phyloP scores from a whole-genome alignment of 768 basidiomycete genomes.

The Podaxis sp. region DNA sequence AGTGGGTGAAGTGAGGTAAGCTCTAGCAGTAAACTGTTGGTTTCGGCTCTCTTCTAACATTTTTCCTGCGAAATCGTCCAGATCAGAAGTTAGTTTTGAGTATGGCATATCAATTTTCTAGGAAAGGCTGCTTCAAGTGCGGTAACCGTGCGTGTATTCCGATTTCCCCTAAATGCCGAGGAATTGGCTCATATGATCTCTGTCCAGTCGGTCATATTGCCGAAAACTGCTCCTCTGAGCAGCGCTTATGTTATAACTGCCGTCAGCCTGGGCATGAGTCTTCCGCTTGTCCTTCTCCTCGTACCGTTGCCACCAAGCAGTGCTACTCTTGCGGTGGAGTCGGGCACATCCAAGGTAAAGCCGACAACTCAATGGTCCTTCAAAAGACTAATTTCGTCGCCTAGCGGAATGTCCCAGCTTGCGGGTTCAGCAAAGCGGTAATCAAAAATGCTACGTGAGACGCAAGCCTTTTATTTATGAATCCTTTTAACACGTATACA shows the following conservation, averaged over 20 bases:
- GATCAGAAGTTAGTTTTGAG: slow-evolving; percentile 32
- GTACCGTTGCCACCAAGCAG: slow-evolving; percentile 82
- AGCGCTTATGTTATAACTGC: slow-evolving; percentile 93
- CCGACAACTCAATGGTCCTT: background rate
- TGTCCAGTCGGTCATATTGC: slow-evolving; percentile 86
- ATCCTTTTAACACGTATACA: slow-evolving; percentile 25
- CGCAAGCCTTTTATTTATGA: background rate
- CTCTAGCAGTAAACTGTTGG: slow-evolving; percentile 6
- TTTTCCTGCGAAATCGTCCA: slow-evolving; percentile 14
- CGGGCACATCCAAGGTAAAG: slow-evolving; percentile 75
- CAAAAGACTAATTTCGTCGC: slow-evolving; percentile 5
- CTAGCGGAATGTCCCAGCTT: slow-evolving; percentile 80
- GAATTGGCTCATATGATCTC: slow-evolving; percentile 18
- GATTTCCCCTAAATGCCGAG: slow-evolving; percentile 15
- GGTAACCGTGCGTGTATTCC: slow-evolving; percentile 71
- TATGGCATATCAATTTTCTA: slow-evolving; percentile 83
- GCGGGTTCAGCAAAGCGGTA: slow-evolving; percentile 62
- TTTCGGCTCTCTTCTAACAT: background rate
- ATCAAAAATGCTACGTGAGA: slow-evolving; percentile 84
- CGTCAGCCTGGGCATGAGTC: slow-evolving; percentile 94
- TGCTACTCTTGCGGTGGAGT: slow-evolving; percentile 94
- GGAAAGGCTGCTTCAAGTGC: slow-evolving; percentile 93
- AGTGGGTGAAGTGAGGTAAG: slow-evolving; percentile 74
- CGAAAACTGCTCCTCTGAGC: slow-evolving; percentile 86
- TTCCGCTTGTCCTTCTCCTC: slow-evolving; percentile 81